Conservation (phyloP, 2,329 filamentous ascomycete species). For the Xenosphaeropsis pyriputrescens region DNA sequence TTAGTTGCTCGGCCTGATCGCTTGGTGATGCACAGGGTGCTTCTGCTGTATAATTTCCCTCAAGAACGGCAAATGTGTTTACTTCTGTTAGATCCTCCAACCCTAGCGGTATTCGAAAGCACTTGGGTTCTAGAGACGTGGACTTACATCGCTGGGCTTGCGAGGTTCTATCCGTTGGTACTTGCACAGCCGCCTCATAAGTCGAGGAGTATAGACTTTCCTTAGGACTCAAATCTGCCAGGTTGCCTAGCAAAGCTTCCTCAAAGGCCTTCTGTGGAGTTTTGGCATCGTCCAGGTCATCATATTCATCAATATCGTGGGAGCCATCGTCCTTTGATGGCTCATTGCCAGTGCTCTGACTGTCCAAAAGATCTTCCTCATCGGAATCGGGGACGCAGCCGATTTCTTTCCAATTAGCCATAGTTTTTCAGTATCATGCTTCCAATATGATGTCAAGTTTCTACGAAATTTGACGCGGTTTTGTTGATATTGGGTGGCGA, state of each 20-base stretch:
- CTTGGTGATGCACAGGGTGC: not conserved
- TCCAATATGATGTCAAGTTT: not conserved
- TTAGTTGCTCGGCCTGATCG: not conserved
- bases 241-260: too few relatives aligned
- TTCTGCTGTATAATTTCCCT: not conserved
- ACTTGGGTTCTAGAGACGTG: not conserved
- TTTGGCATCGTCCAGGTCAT: not conserved
- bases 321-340: not conserved
- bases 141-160: not conserved
- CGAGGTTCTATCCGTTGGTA: not conserved
- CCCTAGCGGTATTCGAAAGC: slow-evolving; percentile 6
- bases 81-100: slow-evolving; percentile 3
- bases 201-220: too few relatives aligned
- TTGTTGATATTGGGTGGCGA: not conserved
- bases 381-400: slow-evolving; percentile 21
- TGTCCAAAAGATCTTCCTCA: slow-evolving; percentile 16
- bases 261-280: too few relatives aligned
- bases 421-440: slow-evolving; percentile 11
- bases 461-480: not conserved
- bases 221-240: too few relatives aligned
- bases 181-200: not conserved
- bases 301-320: not conserved
- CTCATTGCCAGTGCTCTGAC: slow-evolving; percentile 1
- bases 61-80: not conserved
- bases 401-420: slow-evolving; percentile 20